Conservation (phyloP, 257 asterid species). For the Solanum bukasovii region DNA sequence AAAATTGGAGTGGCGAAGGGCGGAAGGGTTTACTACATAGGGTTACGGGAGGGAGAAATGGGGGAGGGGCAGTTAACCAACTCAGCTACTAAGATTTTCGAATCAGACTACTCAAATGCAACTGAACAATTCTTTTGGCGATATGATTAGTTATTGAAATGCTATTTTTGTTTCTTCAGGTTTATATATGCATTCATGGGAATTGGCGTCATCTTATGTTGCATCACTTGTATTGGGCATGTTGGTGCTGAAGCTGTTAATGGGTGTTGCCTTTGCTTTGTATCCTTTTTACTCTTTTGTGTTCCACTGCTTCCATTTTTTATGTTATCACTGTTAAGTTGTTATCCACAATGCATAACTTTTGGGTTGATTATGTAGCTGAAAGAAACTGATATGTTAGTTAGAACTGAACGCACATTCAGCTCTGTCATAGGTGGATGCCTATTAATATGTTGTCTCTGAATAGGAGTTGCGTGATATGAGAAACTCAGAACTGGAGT, state of each 20-base stretch:
- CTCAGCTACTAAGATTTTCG: neutral
- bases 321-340: neutral
- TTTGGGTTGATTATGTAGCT: neutral
- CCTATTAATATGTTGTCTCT: neutral
- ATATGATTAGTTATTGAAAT: neutral
- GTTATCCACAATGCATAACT: neutral
- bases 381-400: neutral
- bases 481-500: neutral
- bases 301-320: neutral
- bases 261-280: slow-evolving; percentile 87
- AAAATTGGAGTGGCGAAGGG: neutral
- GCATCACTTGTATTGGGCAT: slow-evolving; percentile 54
- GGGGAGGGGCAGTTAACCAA: neutral
- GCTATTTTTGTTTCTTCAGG: slow-evolving; percentile 34
- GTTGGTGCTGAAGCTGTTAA: slow-evolving; percentile 80
- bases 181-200: slow-evolving; percentile 71
- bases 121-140: neutral
- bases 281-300: slow-evolving; percentile 35
- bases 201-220: slow-evolving; percentile 49
- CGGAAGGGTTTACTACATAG: neutral
- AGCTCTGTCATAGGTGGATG: neutral
- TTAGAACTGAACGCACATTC: neutral
- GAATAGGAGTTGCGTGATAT: neutral
- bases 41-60: neutral
- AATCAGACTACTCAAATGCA: neutral